Percentiles rank a stretch among this genome's conserved stretches.
Evolutionary conservation across 371 early-diverging fungal genomes (phyloP).

Genomic region (Catenaria anguillulae): DNA sequence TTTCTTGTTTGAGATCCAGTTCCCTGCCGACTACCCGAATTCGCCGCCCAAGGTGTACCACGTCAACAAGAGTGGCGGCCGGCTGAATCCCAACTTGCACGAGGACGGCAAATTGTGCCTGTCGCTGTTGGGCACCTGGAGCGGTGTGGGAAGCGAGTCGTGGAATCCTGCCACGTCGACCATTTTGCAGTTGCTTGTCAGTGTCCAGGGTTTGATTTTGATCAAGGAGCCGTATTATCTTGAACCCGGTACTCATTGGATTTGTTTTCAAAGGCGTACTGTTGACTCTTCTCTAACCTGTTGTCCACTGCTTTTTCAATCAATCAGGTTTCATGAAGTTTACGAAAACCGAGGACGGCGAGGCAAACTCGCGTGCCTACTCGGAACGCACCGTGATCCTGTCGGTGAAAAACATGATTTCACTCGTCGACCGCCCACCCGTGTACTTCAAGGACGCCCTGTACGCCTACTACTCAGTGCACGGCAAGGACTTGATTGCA

Average conservation of each 20-base stretch:
- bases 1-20: slow-evolving; percentile 4
- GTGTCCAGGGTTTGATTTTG: slow-evolving; percentile 22
- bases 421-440: neutral
- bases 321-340: slow-evolving; percentile 15
- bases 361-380: slow-evolving; percentile 10
- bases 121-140: slow-evolving; percentile 22
- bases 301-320: too few species aligned
- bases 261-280: too few species aligned
- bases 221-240: slow-evolving; percentile 20
- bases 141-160: slow-evolving; percentile 14
- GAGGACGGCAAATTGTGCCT: slow-evolving; percentile 21
- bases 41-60: slow-evolving; percentile 10
- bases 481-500: neutral
- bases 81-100: slow-evolving; percentile 23
- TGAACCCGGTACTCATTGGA: too few species aligned
- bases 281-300: too few species aligned
- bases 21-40: slow-evolving; percentile 10
- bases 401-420: neutral
- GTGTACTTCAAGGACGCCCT: neutral
- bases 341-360: slow-evolving; percentile 16
- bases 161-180: slow-evolving; percentile 14
- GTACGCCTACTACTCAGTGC: neutral
- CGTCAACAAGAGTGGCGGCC: slow-evolving; percentile 15
- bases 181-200: slow-evolving; percentile 16
- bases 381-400: slow-evolving; percentile 15